A percentile compares a stretch with the other conserved stretches of the same genome.
phyloP scores from a whole-genome alignment of 108 stramenopile genomes.

The Pseudonitzschia multistriata region DNA sequence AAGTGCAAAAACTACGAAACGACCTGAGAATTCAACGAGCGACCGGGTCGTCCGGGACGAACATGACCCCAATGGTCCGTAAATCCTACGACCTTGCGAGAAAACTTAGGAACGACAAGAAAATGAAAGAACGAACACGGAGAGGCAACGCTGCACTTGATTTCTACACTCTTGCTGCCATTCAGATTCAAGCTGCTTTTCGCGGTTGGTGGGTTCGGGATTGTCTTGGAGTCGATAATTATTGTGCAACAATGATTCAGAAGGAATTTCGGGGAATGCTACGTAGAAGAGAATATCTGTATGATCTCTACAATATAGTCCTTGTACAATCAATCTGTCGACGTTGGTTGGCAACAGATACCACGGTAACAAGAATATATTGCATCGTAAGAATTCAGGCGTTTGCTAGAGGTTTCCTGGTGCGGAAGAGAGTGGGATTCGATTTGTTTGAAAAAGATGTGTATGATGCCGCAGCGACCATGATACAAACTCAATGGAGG shows the following conservation, averaged over 20 bases:
- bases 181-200: conserved; percentile 67
- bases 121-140: conserved; percentile 4
- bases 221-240: conserved; percentile 61
- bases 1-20: conserved; percentile 19
- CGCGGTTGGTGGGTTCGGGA: conserved; percentile 86
- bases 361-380: conserved; percentile 41
- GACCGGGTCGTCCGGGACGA: neutral
- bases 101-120: neutral
- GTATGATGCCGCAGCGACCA: conserved; percentile 47
- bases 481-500: conserved; percentile 63
- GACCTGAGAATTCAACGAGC: neutral
- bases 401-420: conserved; percentile 47
- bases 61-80: conserved; percentile 1
- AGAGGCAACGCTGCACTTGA: conserved; percentile 8
- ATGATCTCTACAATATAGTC: conserved; percentile 51
- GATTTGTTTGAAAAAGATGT: conserved; percentile 14
- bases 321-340: conserved; percentile 51
- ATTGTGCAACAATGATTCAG: conserved; percentile 71
- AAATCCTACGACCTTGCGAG: conserved; percentile 3
- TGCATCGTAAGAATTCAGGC: conserved; percentile 60
- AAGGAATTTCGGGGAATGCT: conserved; percentile 42
- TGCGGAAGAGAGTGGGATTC: conserved; percentile 24
- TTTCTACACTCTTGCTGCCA: conserved; percentile 59
- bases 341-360: conserved; percentile 43
- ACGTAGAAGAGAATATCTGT: conserved; percentile 36